phyloP scores from a whole-genome alignment of 2,329 filamentous ascomycete species.

The Diaporthe longicolla region DNA sequence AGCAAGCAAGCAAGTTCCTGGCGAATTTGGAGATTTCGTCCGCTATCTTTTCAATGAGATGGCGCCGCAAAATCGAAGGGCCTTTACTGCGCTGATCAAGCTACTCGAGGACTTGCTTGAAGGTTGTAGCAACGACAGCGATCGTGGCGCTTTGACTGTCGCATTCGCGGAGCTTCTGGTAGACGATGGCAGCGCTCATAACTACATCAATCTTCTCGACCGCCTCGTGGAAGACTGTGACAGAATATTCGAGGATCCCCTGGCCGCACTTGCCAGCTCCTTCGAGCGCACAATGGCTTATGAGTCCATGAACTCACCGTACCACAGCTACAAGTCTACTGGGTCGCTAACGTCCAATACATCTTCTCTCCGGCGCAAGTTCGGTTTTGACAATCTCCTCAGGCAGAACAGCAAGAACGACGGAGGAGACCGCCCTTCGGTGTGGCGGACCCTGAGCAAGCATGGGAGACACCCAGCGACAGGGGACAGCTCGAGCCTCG shows the following conservation, averaged over 20 bases:
- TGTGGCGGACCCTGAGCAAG: constrained; percentile 93
- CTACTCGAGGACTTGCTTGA: constrained; percentile 89
- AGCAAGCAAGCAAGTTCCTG: constrained; percentile 75
- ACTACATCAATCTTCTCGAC: constrained; percentile 91
- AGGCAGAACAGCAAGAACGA: constrained; percentile 84
- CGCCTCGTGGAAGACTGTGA: constrained; percentile 91
- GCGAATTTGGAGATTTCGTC: constrained; percentile 80
- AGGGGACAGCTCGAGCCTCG: constrained; percentile 74
- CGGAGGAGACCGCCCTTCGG: constrained; percentile 79
- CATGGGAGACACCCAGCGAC: constrained; percentile 73
- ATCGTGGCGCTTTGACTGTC: constrained; percentile 87
- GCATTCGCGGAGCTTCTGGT: constrained; percentile 92
- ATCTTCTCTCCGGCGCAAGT: constrained; percentile 86
- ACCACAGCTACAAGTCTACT: constrained; percentile 72
- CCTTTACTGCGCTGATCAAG: constrained; percentile 87
- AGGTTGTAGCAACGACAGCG: constrained; percentile 90
- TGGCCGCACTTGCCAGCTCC: constrained; percentile 55
- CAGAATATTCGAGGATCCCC: constrained; percentile 81
- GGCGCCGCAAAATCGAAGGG: constrained; percentile 79
- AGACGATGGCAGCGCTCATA: constrained; percentile 80
- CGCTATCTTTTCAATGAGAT: constrained; percentile 75
- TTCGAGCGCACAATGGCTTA: constrained; percentile 61
- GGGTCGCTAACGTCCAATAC: constrained; percentile 88
- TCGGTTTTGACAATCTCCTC: constrained; percentile 82
- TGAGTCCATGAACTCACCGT: constrained; percentile 72